These are phyloP conservation scores for Cytospora paraplurivora DNA, from an alignment of 2,329 filamentous ascomycete species.

Conservation along the genomic window DNA sequence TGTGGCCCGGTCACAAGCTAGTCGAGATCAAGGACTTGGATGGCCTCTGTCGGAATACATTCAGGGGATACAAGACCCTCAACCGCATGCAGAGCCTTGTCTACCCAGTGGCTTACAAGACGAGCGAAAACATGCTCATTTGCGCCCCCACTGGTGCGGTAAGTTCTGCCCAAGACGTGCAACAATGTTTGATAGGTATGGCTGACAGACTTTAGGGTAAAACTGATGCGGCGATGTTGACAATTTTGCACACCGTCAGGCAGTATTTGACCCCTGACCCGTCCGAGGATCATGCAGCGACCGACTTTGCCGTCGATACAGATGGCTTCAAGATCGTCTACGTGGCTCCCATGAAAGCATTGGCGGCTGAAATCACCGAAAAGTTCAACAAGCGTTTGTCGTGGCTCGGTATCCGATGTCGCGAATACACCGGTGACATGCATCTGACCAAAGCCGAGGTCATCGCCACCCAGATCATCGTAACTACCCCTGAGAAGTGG, in stretches of 20 bases:
- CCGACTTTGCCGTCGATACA: slow-evolving; percentile 77
- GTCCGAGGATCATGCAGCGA: slow-evolving; percentile 69
- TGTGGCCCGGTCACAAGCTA: slow-evolving; percentile 73
- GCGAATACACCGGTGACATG: slow-evolving; percentile 98
- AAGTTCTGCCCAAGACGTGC: slow-evolving; percentile 38
- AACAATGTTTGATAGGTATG: not conserved
- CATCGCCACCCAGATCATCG: slow-evolving; percentile 93
- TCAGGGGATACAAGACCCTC: slow-evolving; percentile 88
- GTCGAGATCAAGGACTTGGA: slow-evolving; percentile 82
- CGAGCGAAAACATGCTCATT: slow-evolving; percentile 97
- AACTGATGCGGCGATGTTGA: slow-evolving; percentile 97
- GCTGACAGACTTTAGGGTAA: slow-evolving; percentile 64
- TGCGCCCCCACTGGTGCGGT: slow-evolving; percentile 93
- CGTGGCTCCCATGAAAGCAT: slow-evolving; percentile 97
- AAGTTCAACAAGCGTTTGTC: slow-evolving; percentile 89
- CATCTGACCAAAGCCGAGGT: slow-evolving; percentile 97
- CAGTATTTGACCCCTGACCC: slow-evolving; percentile 84
- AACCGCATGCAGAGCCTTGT: slow-evolving; percentile 99
- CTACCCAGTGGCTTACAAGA: slow-evolving; percentile 92
- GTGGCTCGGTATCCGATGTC: slow-evolving; percentile 90
- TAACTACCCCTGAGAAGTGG: slow-evolving; percentile 99
- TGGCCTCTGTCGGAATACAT: slow-evolving; percentile 85
- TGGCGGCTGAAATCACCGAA: slow-evolving; percentile 93
- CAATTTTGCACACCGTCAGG: slow-evolving; percentile 85
- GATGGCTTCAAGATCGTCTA: slow-evolving; percentile 99